Evolutionary conservation across 192 early-diverging fungal genomes (phyloP).

Genomic region (Polychytrium aggregatum): DNA sequence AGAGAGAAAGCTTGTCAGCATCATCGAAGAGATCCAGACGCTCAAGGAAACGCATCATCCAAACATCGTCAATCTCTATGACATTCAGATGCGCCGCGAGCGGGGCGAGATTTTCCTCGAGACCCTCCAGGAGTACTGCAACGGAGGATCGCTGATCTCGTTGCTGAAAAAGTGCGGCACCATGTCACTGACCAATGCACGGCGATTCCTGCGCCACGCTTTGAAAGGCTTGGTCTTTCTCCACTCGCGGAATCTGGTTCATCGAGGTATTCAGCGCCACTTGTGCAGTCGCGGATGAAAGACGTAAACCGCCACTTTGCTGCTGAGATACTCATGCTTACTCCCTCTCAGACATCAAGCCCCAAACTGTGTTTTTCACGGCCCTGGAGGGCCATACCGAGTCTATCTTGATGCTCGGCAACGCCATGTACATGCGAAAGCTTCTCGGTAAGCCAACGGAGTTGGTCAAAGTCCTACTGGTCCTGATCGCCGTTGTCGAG

Average conservation of each 20-base stretch:
- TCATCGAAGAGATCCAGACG: constrained; percentile 10
- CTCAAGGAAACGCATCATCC: constrained; percentile 16
- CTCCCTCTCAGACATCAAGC: neutral
- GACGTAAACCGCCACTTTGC: neutral
- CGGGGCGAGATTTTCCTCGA: constrained; percentile 6
- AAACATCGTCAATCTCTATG: constrained; percentile 16
- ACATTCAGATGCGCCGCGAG: constrained; percentile 4
- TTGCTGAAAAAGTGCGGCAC: constrained; percentile 14
- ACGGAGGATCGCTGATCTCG: constrained; percentile 12
- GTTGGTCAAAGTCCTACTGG: too few species aligned
- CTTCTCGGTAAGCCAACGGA: too few species aligned
- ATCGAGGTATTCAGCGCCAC: constrained; percentile 16
- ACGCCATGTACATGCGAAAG: constrained; percentile 11
- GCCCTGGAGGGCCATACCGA: neutral
- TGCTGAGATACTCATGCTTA: neutral
- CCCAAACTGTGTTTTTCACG: neutral
- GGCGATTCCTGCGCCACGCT: constrained; percentile 16
- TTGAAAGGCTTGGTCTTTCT: constrained; percentile 23
- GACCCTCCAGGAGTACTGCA: constrained; percentile 17
- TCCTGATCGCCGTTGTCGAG: too few species aligned
- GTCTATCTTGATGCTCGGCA: neutral
- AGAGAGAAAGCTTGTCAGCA: constrained; percentile 16
- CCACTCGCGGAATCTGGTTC: constrained; percentile 22
- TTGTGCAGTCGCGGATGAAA: neutral
- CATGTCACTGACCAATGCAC: constrained; percentile 10